Evolutionary conservation across 768 basidiomycete species (phyloP), one percentile per base, ranked within the genome.

Genomic region (Terana coerulea): DNA sequence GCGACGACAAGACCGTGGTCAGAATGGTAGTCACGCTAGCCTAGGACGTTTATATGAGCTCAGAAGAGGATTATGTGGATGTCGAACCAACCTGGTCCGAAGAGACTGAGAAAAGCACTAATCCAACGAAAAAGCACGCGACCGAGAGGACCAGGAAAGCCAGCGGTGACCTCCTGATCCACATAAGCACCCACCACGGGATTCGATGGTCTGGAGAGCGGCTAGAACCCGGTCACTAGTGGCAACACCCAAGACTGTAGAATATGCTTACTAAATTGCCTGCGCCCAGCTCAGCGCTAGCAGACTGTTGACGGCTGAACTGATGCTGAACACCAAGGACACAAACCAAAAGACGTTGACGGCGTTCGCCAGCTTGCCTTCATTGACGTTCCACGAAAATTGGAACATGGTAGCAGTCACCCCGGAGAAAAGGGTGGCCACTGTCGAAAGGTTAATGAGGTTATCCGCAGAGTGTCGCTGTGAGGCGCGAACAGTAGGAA

Each of bases 81-180:
- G 22, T 26, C 15, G 21, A 44, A 5, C 56, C 72, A 64, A 83
- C 86, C 75, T 88, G 86, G 9, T 66, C 54, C 15, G 86, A 84
- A 6, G 86, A 79, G 62, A 86, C 88, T 14, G 84, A 75, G 59
- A 88, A 88, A 43, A 82, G 75, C 61, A 83, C 81, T 17, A 89
- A 73, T 14, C 87, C 86, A 35, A 85, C 73, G 1, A 83, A 87
- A 66, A 89, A 89, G 66, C 83, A 84, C 40, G 84, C 83, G 37
- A 89, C 85, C 47, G 88, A 86, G 65, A 88, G 74, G 56, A 89
- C 85, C 39, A 89, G 77, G 69, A 88, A 88, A 56, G 88, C 83
- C 21, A 89, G 73, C 15, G 87, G 87, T 3, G 85, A 86, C 34
- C 85, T 73, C 63, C 87, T 88, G 68, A 89, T 88, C 86, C 85